These are phyloP conservation scores for Amaranthus palmeri DNA, from an alignment of 148 eudicot genomes.

Conservation along the genomic window DNA sequence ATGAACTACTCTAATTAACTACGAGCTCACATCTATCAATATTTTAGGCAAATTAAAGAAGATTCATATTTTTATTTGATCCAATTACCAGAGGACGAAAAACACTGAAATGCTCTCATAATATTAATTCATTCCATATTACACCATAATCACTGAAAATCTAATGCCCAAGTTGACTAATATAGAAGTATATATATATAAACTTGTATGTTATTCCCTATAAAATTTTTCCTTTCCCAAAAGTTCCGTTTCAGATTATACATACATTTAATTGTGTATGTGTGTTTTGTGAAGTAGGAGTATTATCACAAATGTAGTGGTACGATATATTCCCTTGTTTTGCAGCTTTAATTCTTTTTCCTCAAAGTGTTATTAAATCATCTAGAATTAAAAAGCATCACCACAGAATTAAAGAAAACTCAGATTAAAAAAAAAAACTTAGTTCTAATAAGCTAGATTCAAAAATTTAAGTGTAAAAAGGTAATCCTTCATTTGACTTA, in stretches of 20 bases:
- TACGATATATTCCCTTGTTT: conserved; percentile 10
- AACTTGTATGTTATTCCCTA: conserved; percentile 12
- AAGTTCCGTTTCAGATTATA: conserved; percentile 6
- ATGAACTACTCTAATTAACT: too few species aligned
- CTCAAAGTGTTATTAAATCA: conserved; percentile 9
- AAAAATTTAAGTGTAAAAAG: conserved; percentile 15
- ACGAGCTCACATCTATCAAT: too few species aligned
- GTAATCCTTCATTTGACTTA: background rate
- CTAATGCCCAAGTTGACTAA: background rate
- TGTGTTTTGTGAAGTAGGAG: too few species aligned
- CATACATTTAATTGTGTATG: too few species aligned
- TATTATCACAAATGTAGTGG: background rate
- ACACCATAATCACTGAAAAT: background rate
- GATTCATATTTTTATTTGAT: conserved; percentile 1
- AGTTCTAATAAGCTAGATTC: conserved; percentile 7
- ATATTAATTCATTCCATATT: too few species aligned
- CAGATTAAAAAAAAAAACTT: background rate
- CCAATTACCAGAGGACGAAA: background rate
- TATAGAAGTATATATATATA: background rate
- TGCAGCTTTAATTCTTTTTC: conserved; percentile 22
- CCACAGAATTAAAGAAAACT: conserved; percentile 7
- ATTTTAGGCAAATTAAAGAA: too few species aligned
- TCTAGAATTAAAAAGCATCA: background rate
- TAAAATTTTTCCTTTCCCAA: conserved; percentile 18
- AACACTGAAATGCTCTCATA: too few species aligned